Evolutionary conservation across 2,329 filamentous ascomycete genomes (phyloP), one percentile per base, ranked within the genome.

Genomic region (Hypoxylon sp.): DNA sequence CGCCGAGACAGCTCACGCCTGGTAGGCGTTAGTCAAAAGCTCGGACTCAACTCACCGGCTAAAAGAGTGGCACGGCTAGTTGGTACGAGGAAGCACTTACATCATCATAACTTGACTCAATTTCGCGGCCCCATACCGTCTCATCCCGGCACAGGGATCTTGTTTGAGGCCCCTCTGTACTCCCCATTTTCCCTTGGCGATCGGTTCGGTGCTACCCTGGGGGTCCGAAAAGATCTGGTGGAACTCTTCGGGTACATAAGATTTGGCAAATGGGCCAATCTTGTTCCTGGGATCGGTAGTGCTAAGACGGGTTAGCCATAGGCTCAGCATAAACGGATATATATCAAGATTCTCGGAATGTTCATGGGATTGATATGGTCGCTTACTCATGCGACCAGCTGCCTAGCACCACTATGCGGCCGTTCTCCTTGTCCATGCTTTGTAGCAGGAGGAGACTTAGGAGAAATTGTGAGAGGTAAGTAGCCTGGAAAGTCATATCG

Each of bases 401-500:
- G 7, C 76, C 70, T 14, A 78, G 30, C 6, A 75, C 65, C 4
- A 78, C 66, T 34, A 79, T 70, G 6, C 76, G 70, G 2, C 77
- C 78, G 2, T 67, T 39, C 43, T 75, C 64, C 54, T 69, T 71
- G 68, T 79, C 76, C 71, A 79, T 74, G 43, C 76, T 78, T 61
- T 74, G 66, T 16, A 79, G 68, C 9, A 79, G 62, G 21, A 78
- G 57, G 14, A 79, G 37, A 2, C 73, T 73, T 16, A 79, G 64
- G 25, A 79, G 73, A 64, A 74, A 79, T 45, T 78, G 75, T 0
- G 70, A 70, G 5, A 79, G 72, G 62, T 77, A 79, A 61, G 74
- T 77, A 27, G 67, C 64, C 48, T 73, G 70, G 52, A 78, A 79
- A 4, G 73, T 73, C 61, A 71, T 73, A 41, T 78, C 77, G 39